Conservation (phyloP, 73 alveolate species). For the Paramecium sonneborni region DNA sequence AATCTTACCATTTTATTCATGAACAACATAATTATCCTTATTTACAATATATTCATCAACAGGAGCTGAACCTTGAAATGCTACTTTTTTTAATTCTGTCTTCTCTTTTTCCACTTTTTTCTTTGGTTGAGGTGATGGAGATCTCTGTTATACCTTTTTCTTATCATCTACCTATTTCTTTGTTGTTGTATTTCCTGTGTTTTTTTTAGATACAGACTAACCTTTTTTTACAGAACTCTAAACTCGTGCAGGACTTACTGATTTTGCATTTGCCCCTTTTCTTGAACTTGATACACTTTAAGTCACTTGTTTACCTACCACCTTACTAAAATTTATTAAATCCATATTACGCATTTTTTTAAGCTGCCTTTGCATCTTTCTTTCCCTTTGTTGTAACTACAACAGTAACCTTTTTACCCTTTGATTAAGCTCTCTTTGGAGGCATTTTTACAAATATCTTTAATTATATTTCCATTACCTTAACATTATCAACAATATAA, state of each 20-base stretch:
- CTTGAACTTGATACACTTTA: neutral
- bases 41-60: conserved; percentile 30
- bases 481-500: neutral
- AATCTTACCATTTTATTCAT: neutral
- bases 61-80: conserved; percentile 55
- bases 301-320: neutral
- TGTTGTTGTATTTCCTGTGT: neutral
- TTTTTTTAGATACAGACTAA: neutral
- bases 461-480: neutral
- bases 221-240: neutral
- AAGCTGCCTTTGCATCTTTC: neutral
- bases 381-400: neutral
- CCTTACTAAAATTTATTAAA: neutral
- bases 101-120: neutral
- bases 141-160: neutral
- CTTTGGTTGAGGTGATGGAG: neutral
- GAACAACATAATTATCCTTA: conserved; percentile 24
- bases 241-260: neutral
- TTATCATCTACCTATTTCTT: neutral
- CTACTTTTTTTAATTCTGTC: neutral
- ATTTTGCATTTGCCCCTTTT: neutral
- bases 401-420: neutral
- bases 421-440: neutral
- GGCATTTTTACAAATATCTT: neutral
- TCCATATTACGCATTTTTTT: neutral